These are phyloP conservation scores for Penicillium nordicum DNA, from an alignment of 2,329 filamentous ascomycete species.

Conservation along the genomic window DNA sequence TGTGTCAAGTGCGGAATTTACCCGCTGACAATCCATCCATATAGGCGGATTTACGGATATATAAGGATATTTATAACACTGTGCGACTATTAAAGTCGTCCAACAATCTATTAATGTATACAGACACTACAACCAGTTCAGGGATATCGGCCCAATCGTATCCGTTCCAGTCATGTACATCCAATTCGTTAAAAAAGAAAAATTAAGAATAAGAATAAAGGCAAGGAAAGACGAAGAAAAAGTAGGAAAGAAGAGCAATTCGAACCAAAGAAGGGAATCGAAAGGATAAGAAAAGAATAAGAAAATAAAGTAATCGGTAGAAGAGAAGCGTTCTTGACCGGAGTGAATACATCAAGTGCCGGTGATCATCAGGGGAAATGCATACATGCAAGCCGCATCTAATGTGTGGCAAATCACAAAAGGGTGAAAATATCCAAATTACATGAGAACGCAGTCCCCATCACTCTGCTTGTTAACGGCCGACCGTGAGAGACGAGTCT, in stretches of 20 bases:
- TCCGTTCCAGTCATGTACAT: slow-evolving; percentile 15
- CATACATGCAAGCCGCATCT: slow-evolving; percentile 5
- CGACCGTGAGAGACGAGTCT: slow-evolving; percentile 75
- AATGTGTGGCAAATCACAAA: neutral
- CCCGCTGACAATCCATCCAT: slow-evolving; percentile 10
- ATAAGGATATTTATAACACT: neutral
- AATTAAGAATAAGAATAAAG: neutral
- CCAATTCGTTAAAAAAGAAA: slow-evolving; percentile 2
- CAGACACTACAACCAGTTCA: slow-evolving; percentile 6
- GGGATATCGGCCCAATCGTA: slow-evolving; percentile 5
- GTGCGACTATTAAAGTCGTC: neutral
- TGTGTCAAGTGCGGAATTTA: slow-evolving; percentile 27
- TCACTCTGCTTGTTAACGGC: slow-evolving; percentile 83
- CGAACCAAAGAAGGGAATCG: neutral
- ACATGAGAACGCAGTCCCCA: slow-evolving; percentile 66
- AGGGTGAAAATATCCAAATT: slow-evolving; percentile 24
- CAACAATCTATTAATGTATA: slow-evolving; percentile 13
- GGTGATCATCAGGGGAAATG: slow-evolving; percentile 15
- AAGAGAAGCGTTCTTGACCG: slow-evolving; percentile 1
- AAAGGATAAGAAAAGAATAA: neutral
- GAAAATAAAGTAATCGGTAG: slow-evolving; percentile 5
- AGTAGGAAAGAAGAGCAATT: neutral
- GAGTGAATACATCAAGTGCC: slow-evolving; percentile 12
- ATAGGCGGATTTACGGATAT: slow-evolving; percentile 11
- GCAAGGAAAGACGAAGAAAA: neutral